Evolutionary conservation across 352 stramenopile species (phyloP).

Genomic region (Globisporangium cystogenes): DNA sequence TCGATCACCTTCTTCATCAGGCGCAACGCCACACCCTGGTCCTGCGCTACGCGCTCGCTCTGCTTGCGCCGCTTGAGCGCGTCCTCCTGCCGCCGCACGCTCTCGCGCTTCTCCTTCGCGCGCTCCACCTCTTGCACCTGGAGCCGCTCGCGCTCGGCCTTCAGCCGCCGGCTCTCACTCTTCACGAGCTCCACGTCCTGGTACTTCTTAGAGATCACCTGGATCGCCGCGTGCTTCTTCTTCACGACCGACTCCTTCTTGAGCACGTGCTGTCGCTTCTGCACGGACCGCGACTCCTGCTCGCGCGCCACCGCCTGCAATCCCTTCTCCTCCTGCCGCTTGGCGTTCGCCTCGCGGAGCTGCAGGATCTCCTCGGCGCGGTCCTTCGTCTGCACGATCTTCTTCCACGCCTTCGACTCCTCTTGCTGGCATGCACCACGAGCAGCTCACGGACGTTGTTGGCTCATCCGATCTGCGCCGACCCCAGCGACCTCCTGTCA

Average conservation of each 20-base stretch:
- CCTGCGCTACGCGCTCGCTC: slow-evolving; percentile 33
- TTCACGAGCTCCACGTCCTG: slow-evolving; percentile 78
- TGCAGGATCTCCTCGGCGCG: slow-evolving; percentile 65
- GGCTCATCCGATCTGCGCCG: too few relatives aligned
- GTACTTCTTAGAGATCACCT: slow-evolving; percentile 70
- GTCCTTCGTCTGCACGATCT: slow-evolving; percentile 74
- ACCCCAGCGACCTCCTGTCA: neutral
- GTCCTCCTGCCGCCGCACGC: slow-evolving; percentile 50
- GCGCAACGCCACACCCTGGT: slow-evolving; percentile 38
- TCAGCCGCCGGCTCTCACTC: slow-evolving; percentile 52
- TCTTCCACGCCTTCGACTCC: slow-evolving; percentile 73
- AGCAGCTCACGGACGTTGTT: neutral
- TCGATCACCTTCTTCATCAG: slow-evolving; percentile 62
- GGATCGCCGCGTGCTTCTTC: slow-evolving; percentile 68
- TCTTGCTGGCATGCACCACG: slow-evolving; percentile 31
- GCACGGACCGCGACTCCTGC: slow-evolving; percentile 33
- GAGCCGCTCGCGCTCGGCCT: slow-evolving; percentile 50
- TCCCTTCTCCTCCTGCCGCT: slow-evolving; percentile 40
- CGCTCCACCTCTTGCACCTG: slow-evolving; percentile 46
- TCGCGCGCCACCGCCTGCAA: slow-evolving; percentile 33
- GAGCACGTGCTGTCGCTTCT: slow-evolving; percentile 50
- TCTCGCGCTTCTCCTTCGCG: slow-evolving; percentile 48
- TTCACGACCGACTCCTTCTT: slow-evolving; percentile 75
- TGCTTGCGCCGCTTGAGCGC: slow-evolving; percentile 47
- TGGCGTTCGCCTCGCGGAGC: slow-evolving; percentile 43